Base-by-base conservation (phyloP, 495 filamentous ascomycete genomes). In the Talaromyces proteolyticus region DNA sequence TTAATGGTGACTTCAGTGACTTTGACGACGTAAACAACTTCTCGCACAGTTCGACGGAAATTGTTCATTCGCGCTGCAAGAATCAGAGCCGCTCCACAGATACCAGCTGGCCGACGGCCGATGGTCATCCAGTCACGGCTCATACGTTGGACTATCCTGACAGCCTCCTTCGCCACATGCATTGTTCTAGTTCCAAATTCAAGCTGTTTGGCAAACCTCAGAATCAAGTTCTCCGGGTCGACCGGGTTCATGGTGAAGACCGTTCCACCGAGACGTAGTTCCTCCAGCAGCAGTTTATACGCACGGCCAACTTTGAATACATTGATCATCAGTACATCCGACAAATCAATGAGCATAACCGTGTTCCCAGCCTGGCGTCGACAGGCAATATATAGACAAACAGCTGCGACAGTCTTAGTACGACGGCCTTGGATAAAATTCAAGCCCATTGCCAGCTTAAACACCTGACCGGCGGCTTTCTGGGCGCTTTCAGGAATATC, bases 51-150 rank as follows among this genome's bases (percentile, higher is more conserved):
- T 17, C 93, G 85, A 34, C 92, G 84, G 63, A 92, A 97, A 64
- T 96, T 96, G 73, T 96, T 94, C 83, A 96, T 95, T 25, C 94
- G 86, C 8, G 93, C 90, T 18, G 93, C 94, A 54, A 98, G 81
- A 54, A 98, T 88, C 50, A 98, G 77, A 51, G 90, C 91, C 8
- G 93, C 94, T 51, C 93, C 94, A 66, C 90, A 96, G 40, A 97
- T 82, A 59, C 94, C 93, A 21, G 93, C 89, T 40, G 94, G 94
- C 38, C 91, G 82, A 59, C 93, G 89, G 57, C 93, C 93, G 42
- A 86, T 85, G 7, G 88, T 85, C 80, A 98, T 96, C 88, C 92
- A 96, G 66, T 98, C 93, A 21, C 86, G 78, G 44, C 87, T 86
- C 93, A 98, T 97, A 39, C 93, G 84, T 60, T 88, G 81, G 24